phyloP scores from a whole-genome alignment of 2,329 filamentous ascomycete species.

The Scytalidium lignicola region DNA sequence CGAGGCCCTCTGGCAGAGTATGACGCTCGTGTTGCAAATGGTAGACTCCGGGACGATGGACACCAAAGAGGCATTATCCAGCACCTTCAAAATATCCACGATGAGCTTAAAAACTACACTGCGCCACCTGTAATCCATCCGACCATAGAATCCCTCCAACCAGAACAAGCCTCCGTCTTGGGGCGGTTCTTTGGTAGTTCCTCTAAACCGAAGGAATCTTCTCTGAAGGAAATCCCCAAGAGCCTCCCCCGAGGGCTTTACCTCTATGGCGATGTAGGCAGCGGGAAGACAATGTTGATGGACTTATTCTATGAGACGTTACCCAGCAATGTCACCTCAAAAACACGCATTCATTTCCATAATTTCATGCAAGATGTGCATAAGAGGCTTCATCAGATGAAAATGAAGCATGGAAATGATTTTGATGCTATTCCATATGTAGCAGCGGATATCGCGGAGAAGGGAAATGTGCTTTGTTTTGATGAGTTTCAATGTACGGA shows the following conservation, averaged over 20 bases:
- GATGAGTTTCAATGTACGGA: constrained; percentile 99
- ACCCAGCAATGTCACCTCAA: constrained; percentile 70
- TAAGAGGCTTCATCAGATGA: constrained; percentile 81
- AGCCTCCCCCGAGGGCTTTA: constrained; percentile 84
- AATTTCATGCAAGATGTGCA: constrained; percentile 99
- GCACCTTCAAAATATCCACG: constrained; percentile 81
- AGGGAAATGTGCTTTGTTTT: constrained; percentile 85
- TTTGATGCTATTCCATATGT: constrained; percentile 88
- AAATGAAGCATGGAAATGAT: constrained; percentile 83
- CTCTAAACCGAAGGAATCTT: constrained; percentile 29
- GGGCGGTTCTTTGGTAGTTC: constrained; percentile 55
- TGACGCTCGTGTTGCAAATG: constrained; percentile 69
- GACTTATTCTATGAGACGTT: constrained; percentile 95
- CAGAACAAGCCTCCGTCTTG: constrained; percentile 47
- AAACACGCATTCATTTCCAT: constrained; percentile 95
- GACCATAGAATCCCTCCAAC: constrained; percentile 63
- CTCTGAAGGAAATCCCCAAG: constrained; percentile 53
- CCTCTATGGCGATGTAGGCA: constrained; percentile 93
- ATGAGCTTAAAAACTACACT: constrained; percentile 69
- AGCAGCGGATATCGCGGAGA: constrained; percentile 86
- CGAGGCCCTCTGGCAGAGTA: constrained; percentile 82
- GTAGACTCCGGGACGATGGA: constrained; percentile 76
- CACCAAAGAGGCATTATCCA: constrained; percentile 91
- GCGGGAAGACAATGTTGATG: constrained; percentile 99
- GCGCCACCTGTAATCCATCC: constrained; percentile 73